Evolutionary conservation across 2,329 filamentous ascomycete genomes (phyloP).

Genomic region (Verticillium nonalfalfae): DNA sequence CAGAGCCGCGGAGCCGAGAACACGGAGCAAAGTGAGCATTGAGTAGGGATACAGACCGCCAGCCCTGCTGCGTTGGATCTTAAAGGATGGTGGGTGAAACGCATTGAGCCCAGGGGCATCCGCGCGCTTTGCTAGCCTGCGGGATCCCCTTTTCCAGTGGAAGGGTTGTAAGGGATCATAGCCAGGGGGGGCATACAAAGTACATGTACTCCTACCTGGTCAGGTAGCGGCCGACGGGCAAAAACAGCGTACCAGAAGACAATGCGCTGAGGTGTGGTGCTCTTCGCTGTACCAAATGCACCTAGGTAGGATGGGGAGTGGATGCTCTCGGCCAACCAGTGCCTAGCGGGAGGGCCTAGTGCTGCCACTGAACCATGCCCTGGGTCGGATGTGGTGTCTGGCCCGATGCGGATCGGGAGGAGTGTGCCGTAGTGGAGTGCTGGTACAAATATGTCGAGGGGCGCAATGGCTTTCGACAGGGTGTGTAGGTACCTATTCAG

Average conservation of each 20-base stretch:
- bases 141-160: background rate
- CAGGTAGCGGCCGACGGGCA: too few relatives aligned
- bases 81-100: background rate
- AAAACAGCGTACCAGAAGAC: too few relatives aligned
- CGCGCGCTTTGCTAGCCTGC: background rate
- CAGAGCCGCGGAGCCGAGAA: background rate
- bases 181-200: background rate
- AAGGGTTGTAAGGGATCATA: background rate
- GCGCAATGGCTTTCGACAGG: background rate
- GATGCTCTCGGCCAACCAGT: background rate
- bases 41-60: background rate
- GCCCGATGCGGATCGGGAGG: background rate
- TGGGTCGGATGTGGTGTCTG: background rate
- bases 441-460: too few relatives aligned
- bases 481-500: background rate
- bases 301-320: background rate
- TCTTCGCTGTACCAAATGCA: background rate
- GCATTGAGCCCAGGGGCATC: background rate
- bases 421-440: background rate
- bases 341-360: background rate
- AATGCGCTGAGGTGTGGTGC: background rate
- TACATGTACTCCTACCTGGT: too few relatives aligned
- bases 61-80: background rate
- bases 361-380: background rate
- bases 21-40: background rate